These are phyloP conservation scores for Grifola frondosa DNA, from an alignment of 1,284 basidiomycete species.

Conservation along the genomic window DNA sequence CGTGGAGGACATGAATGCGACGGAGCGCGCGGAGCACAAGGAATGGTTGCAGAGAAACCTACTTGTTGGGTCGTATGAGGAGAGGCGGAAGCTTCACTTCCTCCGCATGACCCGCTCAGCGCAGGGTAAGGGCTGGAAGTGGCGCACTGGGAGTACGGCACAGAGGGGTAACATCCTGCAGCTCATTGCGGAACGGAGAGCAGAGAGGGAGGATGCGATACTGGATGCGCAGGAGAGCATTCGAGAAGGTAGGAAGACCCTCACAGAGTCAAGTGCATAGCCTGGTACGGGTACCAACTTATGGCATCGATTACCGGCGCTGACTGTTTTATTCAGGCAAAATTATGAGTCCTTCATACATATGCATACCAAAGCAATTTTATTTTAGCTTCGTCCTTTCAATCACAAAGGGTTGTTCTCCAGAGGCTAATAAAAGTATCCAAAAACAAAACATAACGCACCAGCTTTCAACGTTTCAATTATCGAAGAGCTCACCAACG, in stretches of 20 bases:
- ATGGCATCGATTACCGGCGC: neutral
- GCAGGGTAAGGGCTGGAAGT: slow-evolving; percentile 42
- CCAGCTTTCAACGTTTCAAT: no score
- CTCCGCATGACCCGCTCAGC: slow-evolving; percentile 48
- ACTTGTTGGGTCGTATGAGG: slow-evolving; percentile 42
- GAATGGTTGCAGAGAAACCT: slow-evolving; percentile 62
- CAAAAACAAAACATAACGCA: no score
- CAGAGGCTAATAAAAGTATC: no score
- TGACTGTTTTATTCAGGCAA: no score
- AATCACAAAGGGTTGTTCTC: no score
- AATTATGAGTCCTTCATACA: no score
- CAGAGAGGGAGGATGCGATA: slow-evolving; percentile 54
- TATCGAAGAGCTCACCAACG: no score
- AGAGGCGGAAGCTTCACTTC: slow-evolving; percentile 43
- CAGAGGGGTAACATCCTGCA: slow-evolving; percentile 44
- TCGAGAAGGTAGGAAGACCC: slow-evolving; percentile 37
- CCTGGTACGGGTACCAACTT: neutral
- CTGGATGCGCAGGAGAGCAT: slow-evolving; percentile 41
- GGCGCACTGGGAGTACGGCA: slow-evolving; percentile 36
- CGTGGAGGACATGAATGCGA: slow-evolving; percentile 67
- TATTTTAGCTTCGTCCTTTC: no score
- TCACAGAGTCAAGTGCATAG: slow-evolving; percentile 9
- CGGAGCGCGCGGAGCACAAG: slow-evolving; percentile 53
- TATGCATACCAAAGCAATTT: no score
- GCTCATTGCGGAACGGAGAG: slow-evolving; percentile 52